Base-by-base conservation (phyloP, 1,284 basidiomycete genomes). In the Cerioporus squamosus region DNA sequence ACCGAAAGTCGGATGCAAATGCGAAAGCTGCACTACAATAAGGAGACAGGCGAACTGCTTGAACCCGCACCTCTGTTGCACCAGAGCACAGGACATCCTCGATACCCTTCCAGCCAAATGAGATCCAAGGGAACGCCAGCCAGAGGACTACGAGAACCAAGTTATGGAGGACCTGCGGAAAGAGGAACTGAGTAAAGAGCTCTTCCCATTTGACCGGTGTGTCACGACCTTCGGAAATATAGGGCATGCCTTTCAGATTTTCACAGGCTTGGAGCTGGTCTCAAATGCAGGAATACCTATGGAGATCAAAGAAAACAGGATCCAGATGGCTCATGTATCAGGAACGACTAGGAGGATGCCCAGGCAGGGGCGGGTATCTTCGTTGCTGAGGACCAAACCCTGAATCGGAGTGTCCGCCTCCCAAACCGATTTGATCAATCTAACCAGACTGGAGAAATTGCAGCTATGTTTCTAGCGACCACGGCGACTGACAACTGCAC, bases 251-350 rank as follows among this genome's bases (percentile, higher is more conserved):
- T 53, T 61, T 38, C 18, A 51, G 0, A 57, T 57, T 0, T 57
- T 61, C 46, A 60, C 55, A 5, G 18, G 33, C 3, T 10, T 22
- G 7, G 14, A 5, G 8, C 8, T 8, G 0, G 26, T 9, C 2
- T 43, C 14, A 7, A 24, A 10, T 2, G 15, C 7, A 2, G 36
- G 46, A 5, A 36, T 40, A 38, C 15, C 2, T 12, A n/a, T 40
- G 1, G 20, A 26, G 1, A 5, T 24, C 1, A 7, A 2, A 1
- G 36, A 9, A 3, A 6, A 40, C 1, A 7, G 39, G 0, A 20
- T 40, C 72, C 68, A 5, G 72, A 72, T 45, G 72, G 69, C 1
- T 70, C 72, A 0, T 70, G 69, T 57, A 29, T 60, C 0, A 42
- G 65, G 10, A 68, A 70, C 15, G 66, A 65, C 0, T 46, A 54